Evolutionary conservation across 345 rosid species (phyloP), one percentile per base, ranked within the genome.

Genomic region (Nasturtium officinale): DNA sequence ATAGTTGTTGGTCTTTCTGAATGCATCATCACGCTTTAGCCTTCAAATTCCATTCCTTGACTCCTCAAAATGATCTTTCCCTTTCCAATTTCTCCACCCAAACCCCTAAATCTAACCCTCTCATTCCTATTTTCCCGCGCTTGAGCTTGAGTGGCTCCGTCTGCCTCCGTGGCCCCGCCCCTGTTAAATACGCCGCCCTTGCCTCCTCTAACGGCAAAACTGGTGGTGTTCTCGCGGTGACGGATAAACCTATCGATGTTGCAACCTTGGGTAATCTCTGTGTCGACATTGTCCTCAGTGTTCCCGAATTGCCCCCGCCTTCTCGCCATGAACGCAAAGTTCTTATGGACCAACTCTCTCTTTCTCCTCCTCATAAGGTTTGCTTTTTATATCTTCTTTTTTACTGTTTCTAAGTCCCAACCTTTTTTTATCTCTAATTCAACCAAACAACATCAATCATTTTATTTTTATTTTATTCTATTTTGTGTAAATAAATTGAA

Each of bases 191-290:
- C 66, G 32, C 72, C 12, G 28, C 48, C 20, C 48, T 83, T 47
- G 28, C 28, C 67, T 71, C 83, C 53, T 64, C 83, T 46, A 50
- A 53, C n/a, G 35, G 71, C 63, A 78, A 82, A 47, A 52, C 57
- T 18, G 60, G 74, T 29, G 65, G 74, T 62, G 78, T 65, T 25
- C 21, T 79, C 28, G 46, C 52, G 13, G 83, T 73, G 13, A 58
- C 70, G 2, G 88, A 84, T 67, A 85, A 79, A 25, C 43, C 79
- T 71, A 68, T 85, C 63, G 97, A 91, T 61, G 88, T 95, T 51
- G 83, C 97, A 32, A 89, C 99, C 12, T 79, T 95, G 2, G 99
- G 98, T 18, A 91, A 90, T 82, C 97, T 91, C 75, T 95, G 98
- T 71, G 94, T 95, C 25, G 99, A 95, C 80, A 84, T 95, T 62